A percentile compares a stretch with the other conserved stretches of the same genome.
These are phyloP conservation scores for Evernia prunastri DNA, from an alignment of 495 filamentous ascomycete genomes.

Conservation along the genomic window DNA sequence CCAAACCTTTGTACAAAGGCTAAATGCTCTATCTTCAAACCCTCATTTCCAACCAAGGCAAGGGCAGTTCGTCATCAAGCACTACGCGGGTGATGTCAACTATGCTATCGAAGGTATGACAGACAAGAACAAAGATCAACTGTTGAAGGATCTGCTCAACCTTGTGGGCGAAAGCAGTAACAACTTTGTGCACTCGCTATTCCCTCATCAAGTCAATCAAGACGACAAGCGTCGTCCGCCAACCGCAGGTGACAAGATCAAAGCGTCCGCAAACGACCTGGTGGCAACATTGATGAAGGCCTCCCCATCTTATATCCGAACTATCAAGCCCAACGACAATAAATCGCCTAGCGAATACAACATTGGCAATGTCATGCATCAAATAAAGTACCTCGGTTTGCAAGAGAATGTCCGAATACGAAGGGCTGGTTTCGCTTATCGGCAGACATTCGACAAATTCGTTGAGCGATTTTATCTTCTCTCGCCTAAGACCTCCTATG, in stretches of 20 bases:
- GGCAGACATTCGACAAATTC: conserved; percentile 97
- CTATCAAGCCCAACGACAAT: conserved; percentile 99
- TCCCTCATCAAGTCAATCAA: conserved; percentile 90
- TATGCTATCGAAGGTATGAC: conserved; percentile 97
- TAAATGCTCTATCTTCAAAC: conserved; percentile 82
- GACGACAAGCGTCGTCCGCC: conserved; percentile 92
- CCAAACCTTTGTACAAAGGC: conserved; percentile 85
- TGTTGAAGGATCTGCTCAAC: conserved; percentile 89
- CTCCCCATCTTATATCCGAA: conserved; percentile 93
- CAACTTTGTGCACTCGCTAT: conserved; percentile 74
- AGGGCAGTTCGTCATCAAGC: conserved; percentile 96
- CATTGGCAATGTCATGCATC: conserved; percentile 84
- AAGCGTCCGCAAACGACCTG: conserved; percentile 88
- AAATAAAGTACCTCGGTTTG: conserved; percentile 98
- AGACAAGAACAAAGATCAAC: conserved; percentile 98
- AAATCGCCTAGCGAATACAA: conserved; percentile 93
- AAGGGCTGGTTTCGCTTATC: conserved; percentile 92
- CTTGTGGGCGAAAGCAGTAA: conserved; percentile 80
- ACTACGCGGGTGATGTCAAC: conserved; percentile 96
- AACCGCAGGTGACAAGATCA: conserved; percentile 96
- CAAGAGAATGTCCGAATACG: conserved; percentile 99
- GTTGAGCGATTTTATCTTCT: conserved; percentile 95
- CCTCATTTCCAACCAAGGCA: conserved; percentile 87
- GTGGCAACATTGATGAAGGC: conserved; percentile 96
- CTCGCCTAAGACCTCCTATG: conserved; percentile 90